Evolutionary conservation across 2,329 filamentous ascomycete genomes (phyloP).

Genomic region (Cryoendolithus antarcticus): DNA sequence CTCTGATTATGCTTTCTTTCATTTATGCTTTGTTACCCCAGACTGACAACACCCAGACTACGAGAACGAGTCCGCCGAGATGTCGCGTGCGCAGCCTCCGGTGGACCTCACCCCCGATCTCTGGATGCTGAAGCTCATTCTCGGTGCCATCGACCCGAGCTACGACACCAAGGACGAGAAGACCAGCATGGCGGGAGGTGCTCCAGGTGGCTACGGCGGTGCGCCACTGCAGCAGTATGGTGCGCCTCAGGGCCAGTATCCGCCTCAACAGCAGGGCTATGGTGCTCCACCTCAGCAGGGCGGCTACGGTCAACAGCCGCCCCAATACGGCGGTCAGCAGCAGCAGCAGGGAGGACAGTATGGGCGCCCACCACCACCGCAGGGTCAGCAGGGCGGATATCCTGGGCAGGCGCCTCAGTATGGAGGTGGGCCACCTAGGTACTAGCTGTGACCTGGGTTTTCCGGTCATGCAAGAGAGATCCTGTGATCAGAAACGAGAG

Average conservation of each 20-base stretch:
- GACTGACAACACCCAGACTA: conserved; percentile 32
- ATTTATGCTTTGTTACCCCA: too few relatives aligned
- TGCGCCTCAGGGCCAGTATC: too few relatives aligned
- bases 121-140: conserved; percentile 55
- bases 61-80: conserved; percentile 55
- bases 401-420: conserved; percentile 4
- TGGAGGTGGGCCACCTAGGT: conserved; percentile 3
- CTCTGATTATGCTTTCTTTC: too few relatives aligned
- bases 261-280: conserved; percentile 15
- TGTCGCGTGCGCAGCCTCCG: conserved; percentile 48
- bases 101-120: conserved; percentile 53
- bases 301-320: conserved; percentile 14
- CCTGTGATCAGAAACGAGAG: too few relatives aligned
- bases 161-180: conserved; percentile 57
- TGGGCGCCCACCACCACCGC: conserved; percentile 1
- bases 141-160: conserved; percentile 53
- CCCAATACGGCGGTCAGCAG: conserved; percentile 8
- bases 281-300: conserved; percentile 21
- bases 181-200: conserved; percentile 10
- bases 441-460: background rate
- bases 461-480: too few relatives aligned
- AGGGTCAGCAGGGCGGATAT: conserved; percentile 1
- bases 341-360: conserved; percentile 2
- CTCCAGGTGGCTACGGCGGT: too few relatives aligned
- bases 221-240: too few relatives aligned